phyloP scores from a whole-genome alignment of 2,329 filamentous ascomycete genomes.

The Beauveria bassiana region DNA sequence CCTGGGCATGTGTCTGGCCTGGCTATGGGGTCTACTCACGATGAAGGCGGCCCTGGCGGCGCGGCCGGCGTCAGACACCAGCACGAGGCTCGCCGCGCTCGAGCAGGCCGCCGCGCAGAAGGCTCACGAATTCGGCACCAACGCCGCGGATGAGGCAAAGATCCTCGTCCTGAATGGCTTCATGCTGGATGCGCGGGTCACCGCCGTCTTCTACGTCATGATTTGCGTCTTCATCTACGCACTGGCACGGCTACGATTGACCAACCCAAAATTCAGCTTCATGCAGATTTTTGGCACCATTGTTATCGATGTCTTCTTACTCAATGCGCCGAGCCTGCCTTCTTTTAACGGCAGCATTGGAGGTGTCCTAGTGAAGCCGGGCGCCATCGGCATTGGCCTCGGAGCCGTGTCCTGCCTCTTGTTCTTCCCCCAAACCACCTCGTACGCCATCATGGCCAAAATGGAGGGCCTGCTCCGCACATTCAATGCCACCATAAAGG shows the following conservation, averaged over 20 bases:
- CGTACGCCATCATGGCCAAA: constrained; percentile 30
- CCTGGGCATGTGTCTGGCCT: constrained; percentile 37
- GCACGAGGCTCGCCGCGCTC: constrained; percentile 25
- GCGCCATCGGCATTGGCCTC: constrained; percentile 36
- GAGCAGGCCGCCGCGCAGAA: constrained; percentile 26
- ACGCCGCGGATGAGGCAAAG: constrained; percentile 22
- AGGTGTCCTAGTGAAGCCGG: constrained; percentile 33
- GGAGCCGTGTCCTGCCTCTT: constrained; percentile 35
- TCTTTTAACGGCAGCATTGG: constrained; percentile 32
- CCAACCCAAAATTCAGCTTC: constrained; percentile 37
- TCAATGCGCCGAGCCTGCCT: constrained; percentile 33
- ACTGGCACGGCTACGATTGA: constrained; percentile 33
- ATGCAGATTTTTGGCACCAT: constrained; percentile 39
- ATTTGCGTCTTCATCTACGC: constrained; percentile 36
- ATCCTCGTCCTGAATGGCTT: constrained; percentile 33
- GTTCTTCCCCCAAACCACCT: constrained; percentile 43
- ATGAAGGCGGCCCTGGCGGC: constrained; percentile 41
- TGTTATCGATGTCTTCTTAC: constrained; percentile 36
- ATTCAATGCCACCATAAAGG: constrained; percentile 24
- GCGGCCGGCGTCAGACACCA: constrained; percentile 30
- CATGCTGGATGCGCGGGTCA: constrained; percentile 39
- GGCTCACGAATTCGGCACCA: constrained; percentile 20
- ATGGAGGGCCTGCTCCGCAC: constrained; percentile 24
- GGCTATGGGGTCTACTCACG: constrained; percentile 40
- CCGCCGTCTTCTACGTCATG: constrained; percentile 29